These are phyloP conservation scores for Pythium dissotocum DNA, from an alignment of 352 stramenopile genomes.

Conservation along the genomic window DNA sequence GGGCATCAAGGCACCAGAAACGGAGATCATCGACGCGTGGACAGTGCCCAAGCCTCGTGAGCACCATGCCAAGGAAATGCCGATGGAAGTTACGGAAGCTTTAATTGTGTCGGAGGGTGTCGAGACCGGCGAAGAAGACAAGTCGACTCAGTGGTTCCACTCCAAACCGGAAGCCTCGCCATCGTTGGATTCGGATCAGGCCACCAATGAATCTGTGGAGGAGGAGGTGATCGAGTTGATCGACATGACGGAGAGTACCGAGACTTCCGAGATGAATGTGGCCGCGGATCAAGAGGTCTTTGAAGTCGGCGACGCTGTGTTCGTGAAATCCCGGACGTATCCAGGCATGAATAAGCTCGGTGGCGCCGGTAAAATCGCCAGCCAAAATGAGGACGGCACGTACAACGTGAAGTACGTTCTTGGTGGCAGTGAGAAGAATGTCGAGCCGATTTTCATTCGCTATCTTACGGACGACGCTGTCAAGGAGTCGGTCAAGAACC, in stretches of 20 bases:
- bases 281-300: slow-evolving; percentile 30
- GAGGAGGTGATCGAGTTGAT: slow-evolving; percentile 3
- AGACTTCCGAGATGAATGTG: slow-evolving; percentile 1
- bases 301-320: slow-evolving; percentile 60
- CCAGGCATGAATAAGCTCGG: slow-evolving; percentile 82
- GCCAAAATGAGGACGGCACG: slow-evolving; percentile 60
- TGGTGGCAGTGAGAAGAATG: slow-evolving; percentile 69
- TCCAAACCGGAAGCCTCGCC: not conserved
- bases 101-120: not conserved
- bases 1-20: slow-evolving; percentile 24
- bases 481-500: slow-evolving; percentile 75
- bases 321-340: slow-evolving; percentile 69
- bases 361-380: slow-evolving; percentile 52
- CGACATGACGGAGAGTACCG: slow-evolving; percentile 8
- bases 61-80: not conserved
- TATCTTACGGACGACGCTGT: slow-evolving; percentile 72
- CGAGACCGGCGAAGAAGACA: not conserved
- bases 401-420: slow-evolving; percentile 88
- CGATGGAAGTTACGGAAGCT: not conserved
- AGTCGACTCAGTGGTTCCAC: not conserved
- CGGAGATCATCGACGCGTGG: not conserved
- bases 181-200: not conserved
- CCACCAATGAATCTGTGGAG: not conserved
- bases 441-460: slow-evolving; percentile 59
- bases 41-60: not conserved